Conservation (phyloP, 805 yeast genomes). For the Saturnispora gosingensis region DNA sequence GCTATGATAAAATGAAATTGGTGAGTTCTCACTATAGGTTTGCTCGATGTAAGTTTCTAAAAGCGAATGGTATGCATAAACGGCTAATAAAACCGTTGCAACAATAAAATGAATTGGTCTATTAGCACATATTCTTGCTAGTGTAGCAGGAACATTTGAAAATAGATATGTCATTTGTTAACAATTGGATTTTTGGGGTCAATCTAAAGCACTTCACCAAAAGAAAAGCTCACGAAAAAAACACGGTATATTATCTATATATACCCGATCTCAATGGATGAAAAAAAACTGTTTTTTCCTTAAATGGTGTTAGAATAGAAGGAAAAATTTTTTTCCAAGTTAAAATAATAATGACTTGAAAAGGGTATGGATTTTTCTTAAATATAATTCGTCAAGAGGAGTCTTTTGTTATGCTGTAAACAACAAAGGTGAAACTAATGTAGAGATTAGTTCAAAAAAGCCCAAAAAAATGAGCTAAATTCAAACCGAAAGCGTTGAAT, state of each 20-base stretch:
- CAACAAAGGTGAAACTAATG: background rate
- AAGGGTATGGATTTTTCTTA: background rate
- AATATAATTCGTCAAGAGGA: background rate
- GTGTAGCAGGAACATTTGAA: slow-evolving; percentile 21
- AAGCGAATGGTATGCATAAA: slow-evolving; percentile 68
- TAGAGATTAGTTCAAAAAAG: no score
- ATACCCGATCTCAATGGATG: background rate
- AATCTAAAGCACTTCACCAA: background rate
- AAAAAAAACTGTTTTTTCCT: background rate
- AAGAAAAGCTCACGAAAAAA: background rate
- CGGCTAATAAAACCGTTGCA: slow-evolving; percentile 60
- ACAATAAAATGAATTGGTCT: slow-evolving; percentile 84
- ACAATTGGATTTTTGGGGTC: background rate
- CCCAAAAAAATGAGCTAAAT: background rate
- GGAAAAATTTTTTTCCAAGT: background rate
- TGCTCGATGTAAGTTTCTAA: slow-evolving; percentile 47
- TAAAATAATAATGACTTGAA: background rate
- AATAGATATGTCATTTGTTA: slow-evolving; percentile 12
- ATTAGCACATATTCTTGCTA: slow-evolving; percentile 50
- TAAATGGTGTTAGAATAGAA: background rate
- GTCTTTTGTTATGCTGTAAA: background rate
- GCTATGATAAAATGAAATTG: slow-evolving; percentile 30
- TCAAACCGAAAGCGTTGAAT: background rate
- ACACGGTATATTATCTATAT: background rate
- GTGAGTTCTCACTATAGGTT: slow-evolving; percentile 9